These are phyloP conservation scores for Saccharomycopsis sp. DNA, from an alignment of 805 yeast genomes.

Conservation along the genomic window DNA sequence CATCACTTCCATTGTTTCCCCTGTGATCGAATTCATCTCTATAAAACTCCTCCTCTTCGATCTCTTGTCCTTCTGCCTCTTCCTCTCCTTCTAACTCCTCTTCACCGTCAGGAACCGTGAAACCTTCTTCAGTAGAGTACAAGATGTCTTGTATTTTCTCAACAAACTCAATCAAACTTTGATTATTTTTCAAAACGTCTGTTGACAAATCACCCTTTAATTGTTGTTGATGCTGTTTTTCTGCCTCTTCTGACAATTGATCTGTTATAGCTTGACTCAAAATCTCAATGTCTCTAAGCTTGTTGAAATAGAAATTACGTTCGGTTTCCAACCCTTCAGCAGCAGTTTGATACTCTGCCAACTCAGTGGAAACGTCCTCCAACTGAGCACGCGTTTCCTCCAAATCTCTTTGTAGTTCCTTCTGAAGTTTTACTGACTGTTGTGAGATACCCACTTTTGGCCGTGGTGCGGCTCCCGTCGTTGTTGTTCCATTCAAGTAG, in stretches of 20 bases:
- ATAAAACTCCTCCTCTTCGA: not conserved
- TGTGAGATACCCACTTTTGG: slow-evolving; percentile 8
- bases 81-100: slow-evolving; percentile 19
- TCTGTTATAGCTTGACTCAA: slow-evolving; percentile 58
- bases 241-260: slow-evolving; percentile 36
- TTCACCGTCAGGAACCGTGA: slow-evolving; percentile 47
- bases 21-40: not conserved
- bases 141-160: slow-evolving; percentile 65
- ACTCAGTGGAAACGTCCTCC: slow-evolving; percentile 26
- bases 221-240: slow-evolving; percentile 27
- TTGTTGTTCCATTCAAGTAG: too few relatives aligned
- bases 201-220: slow-evolving; percentile 11
- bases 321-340: slow-evolving; percentile 68
- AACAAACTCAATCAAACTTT: slow-evolving; percentile 33
- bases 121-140: slow-evolving; percentile 79
- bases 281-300: slow-evolving; percentile 81
- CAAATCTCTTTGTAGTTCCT: slow-evolving; percentile 46
- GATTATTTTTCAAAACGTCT: slow-evolving; percentile 15
- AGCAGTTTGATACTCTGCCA: slow-evolving; percentile 47
- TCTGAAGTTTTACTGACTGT: slow-evolving; percentile 7
- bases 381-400: slow-evolving; percentile 36
- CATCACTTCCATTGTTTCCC: too few relatives aligned
- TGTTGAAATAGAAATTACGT: slow-evolving; percentile 83
- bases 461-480: not conserved
- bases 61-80: not conserved